These are phyloP conservation scores for Geosmithia flava DNA, from an alignment of 2,329 filamentous ascomycete genomes.

Conservation along the genomic window DNA sequence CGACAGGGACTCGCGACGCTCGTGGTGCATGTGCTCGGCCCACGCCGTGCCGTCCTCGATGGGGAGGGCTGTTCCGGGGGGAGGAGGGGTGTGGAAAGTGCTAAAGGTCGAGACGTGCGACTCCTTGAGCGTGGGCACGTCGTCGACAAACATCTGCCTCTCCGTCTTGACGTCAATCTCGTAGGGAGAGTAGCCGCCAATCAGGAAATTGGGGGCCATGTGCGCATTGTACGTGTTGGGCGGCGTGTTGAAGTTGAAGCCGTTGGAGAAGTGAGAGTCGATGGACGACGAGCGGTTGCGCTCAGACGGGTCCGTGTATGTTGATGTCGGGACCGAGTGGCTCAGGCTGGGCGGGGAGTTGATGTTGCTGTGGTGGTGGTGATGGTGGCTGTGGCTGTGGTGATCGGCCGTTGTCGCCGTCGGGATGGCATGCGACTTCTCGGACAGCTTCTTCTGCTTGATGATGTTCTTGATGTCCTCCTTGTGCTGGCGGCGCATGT, in stretches of 20 bases:
- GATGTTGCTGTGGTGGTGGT: slow-evolving; percentile 40
- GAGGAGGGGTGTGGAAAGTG: slow-evolving; percentile 73
- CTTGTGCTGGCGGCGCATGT: slow-evolving; percentile 75
- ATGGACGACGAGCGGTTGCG: slow-evolving; percentile 66
- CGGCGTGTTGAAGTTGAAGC: slow-evolving; percentile 61
- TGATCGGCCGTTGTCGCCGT: slow-evolving; percentile 25
- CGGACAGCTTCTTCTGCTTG: slow-evolving; percentile 88
- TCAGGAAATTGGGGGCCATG: slow-evolving; percentile 50
- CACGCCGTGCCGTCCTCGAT: slow-evolving; percentile 48
- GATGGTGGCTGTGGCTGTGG: slow-evolving; percentile 38
- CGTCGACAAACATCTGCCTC: slow-evolving; percentile 84
- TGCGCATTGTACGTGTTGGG: slow-evolving; percentile 42
- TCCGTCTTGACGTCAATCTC: slow-evolving; percentile 96
- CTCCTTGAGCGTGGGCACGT: slow-evolving; percentile 73
- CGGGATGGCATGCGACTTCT: slow-evolving; percentile 48
- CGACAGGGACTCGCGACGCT: slow-evolving; percentile 49
- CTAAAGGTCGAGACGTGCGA: slow-evolving; percentile 87
- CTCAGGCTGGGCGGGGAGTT: slow-evolving; percentile 67
- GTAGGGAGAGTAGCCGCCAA: slow-evolving; percentile 57
- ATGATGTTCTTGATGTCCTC: slow-evolving; percentile 95
- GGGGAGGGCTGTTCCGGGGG: slow-evolving; percentile 53
- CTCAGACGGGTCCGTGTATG: slow-evolving; percentile 62
- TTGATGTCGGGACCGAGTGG: slow-evolving; percentile 70
- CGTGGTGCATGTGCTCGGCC: slow-evolving; percentile 20
- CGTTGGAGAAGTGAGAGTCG: slow-evolving; percentile 63